These are phyloP conservation scores for Lactifluus echinatus DNA, from an alignment of 768 basidiomycete species.

Conservation along the genomic window DNA sequence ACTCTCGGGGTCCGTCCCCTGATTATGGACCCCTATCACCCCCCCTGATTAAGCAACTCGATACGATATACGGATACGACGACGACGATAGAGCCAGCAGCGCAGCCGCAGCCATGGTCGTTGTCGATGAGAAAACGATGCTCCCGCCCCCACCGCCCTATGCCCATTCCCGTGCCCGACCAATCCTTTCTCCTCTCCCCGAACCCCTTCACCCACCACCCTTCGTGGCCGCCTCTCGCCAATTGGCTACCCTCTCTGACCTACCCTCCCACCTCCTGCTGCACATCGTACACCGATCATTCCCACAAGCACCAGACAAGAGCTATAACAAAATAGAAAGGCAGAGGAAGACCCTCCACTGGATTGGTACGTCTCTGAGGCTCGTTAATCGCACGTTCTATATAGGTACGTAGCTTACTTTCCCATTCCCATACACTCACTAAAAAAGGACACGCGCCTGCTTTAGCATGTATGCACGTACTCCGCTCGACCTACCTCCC, in stretches of 20 bases:
- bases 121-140: constrained; percentile 22
- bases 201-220: constrained; percentile 3
- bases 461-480: constrained; percentile 68
- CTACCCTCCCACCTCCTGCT: constrained; percentile 60
- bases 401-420: constrained; percentile 50
- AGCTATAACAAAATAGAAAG: constrained; percentile 35
- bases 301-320: constrained; percentile 41
- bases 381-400: constrained; percentile 61
- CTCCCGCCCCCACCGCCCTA: constrained; percentile 12
- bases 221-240: not conserved
- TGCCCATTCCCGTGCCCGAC: not conserved
- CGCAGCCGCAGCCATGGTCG: constrained; percentile 30
- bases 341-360: constrained; percentile 62
- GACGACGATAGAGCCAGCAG: no score
- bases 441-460: not conserved
- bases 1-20: constrained; percentile 5
- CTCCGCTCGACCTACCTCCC: constrained; percentile 68
- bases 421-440: not conserved
- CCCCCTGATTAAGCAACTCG: no score
- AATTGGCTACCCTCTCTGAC: constrained; percentile 24
- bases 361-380: constrained; percentile 56
- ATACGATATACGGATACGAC: no score
- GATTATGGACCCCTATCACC: constrained; percentile 4
- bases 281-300: constrained; percentile 57
- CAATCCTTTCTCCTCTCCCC: not conserved